Base-by-base conservation (phyloP, 2,329 filamentous ascomycete genomes). In the Dactylellina cionopaga region DNA sequence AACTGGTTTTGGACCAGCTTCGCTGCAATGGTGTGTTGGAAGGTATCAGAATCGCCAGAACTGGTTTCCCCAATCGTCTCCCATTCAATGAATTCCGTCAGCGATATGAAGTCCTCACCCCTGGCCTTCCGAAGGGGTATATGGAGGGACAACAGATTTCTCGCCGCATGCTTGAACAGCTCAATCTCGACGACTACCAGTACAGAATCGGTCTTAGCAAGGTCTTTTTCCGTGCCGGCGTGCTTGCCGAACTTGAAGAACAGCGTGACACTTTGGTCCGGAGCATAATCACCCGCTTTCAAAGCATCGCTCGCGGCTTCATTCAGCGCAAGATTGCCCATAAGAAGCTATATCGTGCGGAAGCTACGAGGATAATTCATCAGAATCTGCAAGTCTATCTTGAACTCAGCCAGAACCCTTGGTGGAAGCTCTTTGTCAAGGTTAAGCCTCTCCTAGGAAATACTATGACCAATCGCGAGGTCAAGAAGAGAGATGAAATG, bases 21-120 rank as follows among this genome's bases (percentile, higher is more conserved):
- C 89, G 95, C 56, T 99, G 95, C 82, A 99, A 99, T 79, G 95
- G 95, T 90, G 95, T 99, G 1, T 85, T 99, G n/a, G 95, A 99
- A 82, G 95, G 95, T 74, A 99, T 99, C 78, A 88, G 95, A 73
- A 99, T 99, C 80, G 95, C 95, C 22, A 88, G 95, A 46, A 99
- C 96, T 3, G 95, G 95, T 22, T 99, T 99, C 80, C 95, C 95
- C 54, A 99, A 99, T 79, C 86, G 95, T 76, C 84, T 99, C 29
- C 86, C 91, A 0, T 99, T 99, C 79, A 86, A 91, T 1, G 96
- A 99, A 79, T 99, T 99, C 82, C 88, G 95, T 59, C 92, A 96
- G 77, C 89, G 95, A 74, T 99, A 99, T 80, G 95, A 98, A 79
- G 94, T 99, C 5, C 86, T 99, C 5, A 98, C 94, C 79, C 86